These are phyloP conservation scores for Barnettozyma pratensis DNA, from an alignment of 805 yeast genomes.

Conservation along the genomic window DNA sequence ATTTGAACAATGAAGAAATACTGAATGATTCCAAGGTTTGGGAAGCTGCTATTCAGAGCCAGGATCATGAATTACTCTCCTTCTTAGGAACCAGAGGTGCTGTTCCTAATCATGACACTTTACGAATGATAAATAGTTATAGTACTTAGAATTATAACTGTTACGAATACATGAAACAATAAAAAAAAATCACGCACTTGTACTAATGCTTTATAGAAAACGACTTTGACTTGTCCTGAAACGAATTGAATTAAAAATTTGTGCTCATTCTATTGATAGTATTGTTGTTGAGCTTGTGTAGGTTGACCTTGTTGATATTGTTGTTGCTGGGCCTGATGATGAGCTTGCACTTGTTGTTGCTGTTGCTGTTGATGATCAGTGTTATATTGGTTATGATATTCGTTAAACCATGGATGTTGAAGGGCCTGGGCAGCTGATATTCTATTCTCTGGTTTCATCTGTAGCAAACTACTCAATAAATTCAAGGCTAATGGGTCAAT, in stretches of 20 bases:
- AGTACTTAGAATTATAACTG: no score
- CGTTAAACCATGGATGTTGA: constrained; percentile 88
- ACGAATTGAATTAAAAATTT: neutral
- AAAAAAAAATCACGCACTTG: no score
- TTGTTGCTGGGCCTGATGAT: constrained; percentile 1
- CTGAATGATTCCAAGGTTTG: constrained; percentile 18
- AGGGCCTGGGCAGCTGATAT: constrained; percentile 92
- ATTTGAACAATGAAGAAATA: constrained; percentile 4
- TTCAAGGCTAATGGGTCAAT: constrained; percentile 82
- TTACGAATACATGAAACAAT: no score
- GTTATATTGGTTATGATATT: constrained; percentile 38
- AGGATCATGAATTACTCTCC: constrained; percentile 7
- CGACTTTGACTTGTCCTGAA: no score
- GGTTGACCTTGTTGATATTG: constrained; percentile 7
- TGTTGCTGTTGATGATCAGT: neutral
- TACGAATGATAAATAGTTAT: constrained; percentile 3
- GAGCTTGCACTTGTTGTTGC: neutral
- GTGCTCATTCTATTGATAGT: constrained; percentile 8
- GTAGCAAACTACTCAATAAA: constrained; percentile 67
- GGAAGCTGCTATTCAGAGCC: constrained; percentile 10
- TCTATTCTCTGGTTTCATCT: constrained; percentile 91
- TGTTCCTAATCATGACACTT: constrained; percentile 17
- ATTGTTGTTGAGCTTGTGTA: constrained; percentile 7
- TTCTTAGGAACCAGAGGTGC: constrained; percentile 19
- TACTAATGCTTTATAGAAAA: neutral